Evolutionary conservation across 768 basidiomycete species (phyloP).

Genomic region (Ramaria sp.): DNA sequence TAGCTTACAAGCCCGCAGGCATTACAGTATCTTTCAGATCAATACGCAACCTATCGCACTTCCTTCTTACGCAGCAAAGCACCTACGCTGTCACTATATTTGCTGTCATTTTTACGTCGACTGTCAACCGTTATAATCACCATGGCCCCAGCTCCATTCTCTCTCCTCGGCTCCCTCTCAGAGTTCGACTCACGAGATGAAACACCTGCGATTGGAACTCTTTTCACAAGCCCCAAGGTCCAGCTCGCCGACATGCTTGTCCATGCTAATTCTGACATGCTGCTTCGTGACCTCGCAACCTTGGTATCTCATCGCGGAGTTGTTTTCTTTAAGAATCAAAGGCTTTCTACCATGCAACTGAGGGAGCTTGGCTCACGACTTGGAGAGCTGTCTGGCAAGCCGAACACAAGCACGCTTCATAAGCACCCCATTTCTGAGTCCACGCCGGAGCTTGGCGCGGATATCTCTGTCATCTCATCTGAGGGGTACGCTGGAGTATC

Average conservation of each 20-base stretch:
- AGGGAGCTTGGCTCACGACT: slow-evolving; percentile 36
- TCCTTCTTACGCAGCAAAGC: not conserved
- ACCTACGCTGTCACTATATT: not conserved
- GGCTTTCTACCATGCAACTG: slow-evolving; percentile 39
- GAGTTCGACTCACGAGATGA: slow-evolving; percentile 25
- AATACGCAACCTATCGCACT: not conserved
- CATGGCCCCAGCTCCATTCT: slow-evolving; percentile 21
- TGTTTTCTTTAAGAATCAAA: slow-evolving; percentile 52
- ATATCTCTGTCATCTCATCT: slow-evolving; percentile 42
- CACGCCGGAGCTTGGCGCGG: slow-evolving; percentile 37
- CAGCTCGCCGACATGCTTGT: slow-evolving; percentile 37
- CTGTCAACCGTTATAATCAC: not conserved
- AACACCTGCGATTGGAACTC: slow-evolving; percentile 49
- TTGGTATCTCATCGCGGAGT: slow-evolving; percentile 39
- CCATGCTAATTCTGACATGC: slow-evolving; percentile 35
- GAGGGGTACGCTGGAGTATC: slow-evolving; percentile 21
- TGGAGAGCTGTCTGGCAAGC: slow-evolving; percentile 39
- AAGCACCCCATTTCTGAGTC: slow-evolving; percentile 44
- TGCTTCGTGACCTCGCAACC: slow-evolving; percentile 42
- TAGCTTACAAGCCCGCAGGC: not conserved
- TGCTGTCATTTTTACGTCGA: not conserved
- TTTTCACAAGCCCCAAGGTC: slow-evolving; percentile 31
- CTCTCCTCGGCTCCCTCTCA: slow-evolving; percentile 27
- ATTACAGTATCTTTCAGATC: not conserved
- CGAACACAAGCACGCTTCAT: slow-evolving; percentile 36